These are phyloP conservation scores for Colletotrichum scovillei DNA, from an alignment of 2,329 filamentous ascomycete genomes.

Conservation along the genomic window DNA sequence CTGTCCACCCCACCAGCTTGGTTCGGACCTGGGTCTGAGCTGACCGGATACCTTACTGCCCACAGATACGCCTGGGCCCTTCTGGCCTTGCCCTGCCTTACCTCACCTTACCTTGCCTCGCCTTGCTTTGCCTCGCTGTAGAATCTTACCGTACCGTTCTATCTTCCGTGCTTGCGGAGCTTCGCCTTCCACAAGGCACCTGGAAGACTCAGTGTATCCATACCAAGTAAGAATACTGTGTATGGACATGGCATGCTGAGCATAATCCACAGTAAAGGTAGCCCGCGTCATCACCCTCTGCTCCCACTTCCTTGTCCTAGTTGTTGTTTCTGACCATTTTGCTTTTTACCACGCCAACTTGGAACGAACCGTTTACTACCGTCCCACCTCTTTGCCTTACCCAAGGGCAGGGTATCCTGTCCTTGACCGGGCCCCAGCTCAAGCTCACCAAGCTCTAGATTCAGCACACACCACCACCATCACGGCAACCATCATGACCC, in stretches of 20 bases:
- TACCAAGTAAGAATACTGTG: neutral
- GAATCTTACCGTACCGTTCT: constrained; percentile 10
- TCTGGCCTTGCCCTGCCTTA: neutral
- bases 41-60: constrained; percentile 18
- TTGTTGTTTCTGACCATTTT: constrained; percentile 25
- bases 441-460: neutral
- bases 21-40: constrained; percentile 19
- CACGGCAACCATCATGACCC: neutral
- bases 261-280: constrained; percentile 1
- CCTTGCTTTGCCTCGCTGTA: neutral
- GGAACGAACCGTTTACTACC: constrained; percentile 35
- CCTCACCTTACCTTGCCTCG: neutral
- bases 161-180: neutral
- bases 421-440: constrained; percentile 4
- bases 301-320: constrained; percentile 22
- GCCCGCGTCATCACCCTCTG: constrained; percentile 16
- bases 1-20: neutral
- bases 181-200: neutral
- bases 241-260: neutral
- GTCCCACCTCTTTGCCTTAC: constrained; percentile 35
- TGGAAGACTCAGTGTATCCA: neutral
- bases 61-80: constrained; percentile 31
- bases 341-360: constrained; percentile 30
- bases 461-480: constrained; percentile 17
- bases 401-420: constrained; percentile 17